A percentile compares a stretch with the other conserved stretches of the same genome.
These are phyloP conservation scores for Zancudomyces culisetae DNA, from an alignment of 371 early-diverging fungal genomes.

Conservation along the genomic window DNA sequence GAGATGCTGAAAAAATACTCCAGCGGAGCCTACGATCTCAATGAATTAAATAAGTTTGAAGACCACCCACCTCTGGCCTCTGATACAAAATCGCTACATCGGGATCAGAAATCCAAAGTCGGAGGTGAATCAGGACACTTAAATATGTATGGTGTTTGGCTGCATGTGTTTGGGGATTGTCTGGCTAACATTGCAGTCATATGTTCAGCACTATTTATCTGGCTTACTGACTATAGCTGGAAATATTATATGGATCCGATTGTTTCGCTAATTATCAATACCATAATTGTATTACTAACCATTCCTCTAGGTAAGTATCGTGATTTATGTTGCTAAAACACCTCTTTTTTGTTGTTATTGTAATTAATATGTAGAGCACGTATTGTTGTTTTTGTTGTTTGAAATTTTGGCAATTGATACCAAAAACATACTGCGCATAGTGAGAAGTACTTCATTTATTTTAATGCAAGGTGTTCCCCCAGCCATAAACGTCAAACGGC, in stretches of 20 bases:
- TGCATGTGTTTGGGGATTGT: constrained; percentile 89
- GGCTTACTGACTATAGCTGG: constrained; percentile 44
- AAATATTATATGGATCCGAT: constrained; percentile 61
- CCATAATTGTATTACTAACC: constrained; percentile 40
- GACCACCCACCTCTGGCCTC: too few relatives aligned
- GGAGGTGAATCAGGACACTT: constrained; percentile 27
- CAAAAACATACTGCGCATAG: too few relatives aligned
- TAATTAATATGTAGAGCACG: too few relatives aligned
- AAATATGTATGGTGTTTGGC: constrained; percentile 83
- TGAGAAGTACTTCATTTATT: constrained; percentile 57
- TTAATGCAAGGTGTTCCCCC: constrained; percentile 71
- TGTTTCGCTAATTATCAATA: constrained; percentile 40
- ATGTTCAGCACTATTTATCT: constrained; percentile 57
- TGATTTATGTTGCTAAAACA: too few relatives aligned
- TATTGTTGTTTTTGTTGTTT: neutral
- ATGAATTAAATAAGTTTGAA: neutral
- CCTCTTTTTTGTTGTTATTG: too few relatives aligned
- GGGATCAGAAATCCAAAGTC: neutral
- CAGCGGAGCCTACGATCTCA: neutral
- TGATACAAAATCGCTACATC: neutral
- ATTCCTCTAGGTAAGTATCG: constrained; percentile 23
- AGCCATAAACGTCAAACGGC: constrained; percentile 37
- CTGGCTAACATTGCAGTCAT: constrained; percentile 87
- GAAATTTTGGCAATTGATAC: too few relatives aligned
- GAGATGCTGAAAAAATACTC: constrained; percentile 11